Conservation (phyloP, 805 yeast genomes). For the Suhomyces kilbournensis region DNA sequence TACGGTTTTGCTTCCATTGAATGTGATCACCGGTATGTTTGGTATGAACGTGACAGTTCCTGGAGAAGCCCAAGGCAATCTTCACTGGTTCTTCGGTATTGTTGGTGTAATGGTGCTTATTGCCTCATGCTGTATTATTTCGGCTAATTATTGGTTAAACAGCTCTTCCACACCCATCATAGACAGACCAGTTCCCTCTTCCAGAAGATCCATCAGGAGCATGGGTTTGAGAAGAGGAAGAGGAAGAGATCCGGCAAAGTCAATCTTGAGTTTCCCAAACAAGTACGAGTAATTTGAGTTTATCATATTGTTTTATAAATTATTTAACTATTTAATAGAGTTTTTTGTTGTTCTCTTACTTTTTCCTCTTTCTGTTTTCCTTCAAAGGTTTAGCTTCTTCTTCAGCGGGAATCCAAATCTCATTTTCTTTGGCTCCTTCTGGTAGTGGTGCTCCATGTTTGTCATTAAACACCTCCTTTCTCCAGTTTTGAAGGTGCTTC, state of each 20-base stretch:
- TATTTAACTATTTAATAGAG: background rate
- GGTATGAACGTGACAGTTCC: conserved; percentile 29
- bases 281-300: conserved; percentile 24
- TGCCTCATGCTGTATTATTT: conserved; percentile 22
- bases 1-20: conserved; percentile 26
- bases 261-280: conserved; percentile 39
- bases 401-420: conserved; percentile 38
- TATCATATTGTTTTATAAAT: background rate
- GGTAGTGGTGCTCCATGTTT: conserved; percentile 48
- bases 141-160: conserved; percentile 20
- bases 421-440: conserved; percentile 32
- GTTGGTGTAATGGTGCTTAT: conserved; percentile 22
- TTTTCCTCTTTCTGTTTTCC: conserved; percentile 10
- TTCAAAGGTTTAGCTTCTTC: conserved; percentile 6
- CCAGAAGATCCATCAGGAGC: conserved; percentile 21
- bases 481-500: conserved; percentile 84
- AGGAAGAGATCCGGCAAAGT: conserved; percentile 35
- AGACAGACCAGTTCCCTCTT: conserved; percentile 4
- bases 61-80: conserved; percentile 11
- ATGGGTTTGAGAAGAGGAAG: conserved; percentile 24
- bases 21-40: conserved; percentile 25
- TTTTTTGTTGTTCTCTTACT: conserved; percentile 1
- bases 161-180: conserved; percentile 9
- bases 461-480: conserved; percentile 70
- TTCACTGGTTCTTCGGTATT: conserved; percentile 22